phyloP scores from a whole-genome alignment of 2,329 filamentous ascomycete genomes.

The Helotiales sp. region DNA sequence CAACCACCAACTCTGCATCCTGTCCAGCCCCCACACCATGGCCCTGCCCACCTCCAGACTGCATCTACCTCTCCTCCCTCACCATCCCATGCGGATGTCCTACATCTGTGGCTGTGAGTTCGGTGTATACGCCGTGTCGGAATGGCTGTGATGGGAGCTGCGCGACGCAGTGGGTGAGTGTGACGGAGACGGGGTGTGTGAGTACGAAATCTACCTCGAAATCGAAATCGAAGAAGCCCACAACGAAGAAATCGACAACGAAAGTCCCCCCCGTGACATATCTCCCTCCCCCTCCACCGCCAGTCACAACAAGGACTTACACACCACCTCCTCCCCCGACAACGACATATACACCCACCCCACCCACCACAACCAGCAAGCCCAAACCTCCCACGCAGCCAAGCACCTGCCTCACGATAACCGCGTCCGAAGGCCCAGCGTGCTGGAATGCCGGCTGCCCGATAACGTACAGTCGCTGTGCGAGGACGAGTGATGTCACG shows the following conservation, averaged over 20 bases:
- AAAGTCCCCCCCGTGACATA: too few relatives aligned
- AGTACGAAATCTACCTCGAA: neutral
- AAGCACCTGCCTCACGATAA: conserved; percentile 23
- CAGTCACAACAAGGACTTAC: neutral
- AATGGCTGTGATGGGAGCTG: conserved; percentile 26
- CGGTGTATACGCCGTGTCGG: conserved; percentile 33
- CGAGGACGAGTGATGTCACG: conserved; percentile 12
- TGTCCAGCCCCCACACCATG: conserved; percentile 28
- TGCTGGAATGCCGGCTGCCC: conserved; percentile 19
- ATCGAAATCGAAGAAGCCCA: neutral
- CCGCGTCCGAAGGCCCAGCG: conserved; percentile 18
- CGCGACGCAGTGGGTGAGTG: neutral
- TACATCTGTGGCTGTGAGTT: conserved; percentile 30
- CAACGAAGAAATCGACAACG: too few relatives aligned
- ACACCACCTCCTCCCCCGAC: conserved; percentile 2
- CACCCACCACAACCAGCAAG: neutral
- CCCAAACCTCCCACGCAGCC: neutral
- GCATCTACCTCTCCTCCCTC: conserved; percentile 31
- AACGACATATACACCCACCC: neutral
- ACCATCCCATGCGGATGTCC: conserved; percentile 38
- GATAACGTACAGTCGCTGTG: conserved; percentile 15
- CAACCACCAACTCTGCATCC: conserved; percentile 17
- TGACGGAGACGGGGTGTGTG: neutral
- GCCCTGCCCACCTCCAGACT: conserved; percentile 25
- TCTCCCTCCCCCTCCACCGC: neutral